phyloP scores from a whole-genome alignment of 176 grass and related monocot genomes.

The Carex kokanica region DNA sequence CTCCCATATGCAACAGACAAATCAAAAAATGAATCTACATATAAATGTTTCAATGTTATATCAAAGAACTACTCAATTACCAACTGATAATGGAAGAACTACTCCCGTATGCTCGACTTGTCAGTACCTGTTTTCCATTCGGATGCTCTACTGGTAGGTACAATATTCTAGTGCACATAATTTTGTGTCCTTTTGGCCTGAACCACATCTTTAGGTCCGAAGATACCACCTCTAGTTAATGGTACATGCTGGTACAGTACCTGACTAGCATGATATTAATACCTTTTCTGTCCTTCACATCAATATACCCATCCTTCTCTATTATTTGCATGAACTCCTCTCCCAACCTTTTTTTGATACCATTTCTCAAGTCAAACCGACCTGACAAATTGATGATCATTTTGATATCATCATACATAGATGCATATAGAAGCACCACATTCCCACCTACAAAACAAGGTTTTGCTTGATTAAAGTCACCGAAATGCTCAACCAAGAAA shows the following conservation, averaged over 20 bases:
- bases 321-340: conserved; percentile 72
- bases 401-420: conserved; percentile 53
- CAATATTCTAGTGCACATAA: background rate
- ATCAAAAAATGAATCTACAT: background rate
- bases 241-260: background rate
- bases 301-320: conserved; percentile 77
- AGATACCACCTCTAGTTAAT: background rate
- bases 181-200: background rate
- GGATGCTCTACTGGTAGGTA: conserved; percentile 9
- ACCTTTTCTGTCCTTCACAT: conserved; percentile 62
- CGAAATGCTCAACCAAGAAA: background rate
- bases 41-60: background rate
- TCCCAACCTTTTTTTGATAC: conserved; percentile 64
- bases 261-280: conserved; percentile 15
- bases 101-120: conserved; percentile 1
- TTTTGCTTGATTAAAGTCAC: background rate
- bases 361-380: conserved; percentile 71
- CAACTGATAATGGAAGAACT: background rate
- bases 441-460: conserved; percentile 54
- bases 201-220: background rate
- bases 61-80: background rate
- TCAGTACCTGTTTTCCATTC: background rate
- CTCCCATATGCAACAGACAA: background rate
- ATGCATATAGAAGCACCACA: conserved; percentile 86
- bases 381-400: conserved; percentile 72